Conservation (phyloP, 179 eudicot species). For the Silene vulgaris region DNA sequence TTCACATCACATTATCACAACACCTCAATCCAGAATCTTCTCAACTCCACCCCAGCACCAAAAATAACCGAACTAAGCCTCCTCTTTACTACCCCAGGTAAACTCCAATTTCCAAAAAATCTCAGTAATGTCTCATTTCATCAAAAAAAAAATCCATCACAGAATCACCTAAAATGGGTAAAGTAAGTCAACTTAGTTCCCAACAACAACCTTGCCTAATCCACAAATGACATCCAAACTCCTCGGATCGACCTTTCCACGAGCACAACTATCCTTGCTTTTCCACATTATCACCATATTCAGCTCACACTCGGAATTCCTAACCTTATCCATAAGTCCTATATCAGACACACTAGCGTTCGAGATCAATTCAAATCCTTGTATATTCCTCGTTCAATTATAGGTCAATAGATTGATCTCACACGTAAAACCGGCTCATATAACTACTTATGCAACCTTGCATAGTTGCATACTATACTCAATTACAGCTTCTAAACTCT, state of each 20-base stretch:
- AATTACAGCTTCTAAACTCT: neutral
- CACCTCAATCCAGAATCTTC: neutral
- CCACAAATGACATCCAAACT: neutral
- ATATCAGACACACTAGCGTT: too few relatives aligned
- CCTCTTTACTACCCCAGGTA: too few relatives aligned
- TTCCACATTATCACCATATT: neutral
- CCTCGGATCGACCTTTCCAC: slow-evolving; percentile 1
- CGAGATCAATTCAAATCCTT: too few relatives aligned
- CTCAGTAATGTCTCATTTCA: too few relatives aligned
- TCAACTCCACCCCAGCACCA: neutral
- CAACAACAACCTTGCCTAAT: too few relatives aligned
- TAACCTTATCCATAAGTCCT: neutral
- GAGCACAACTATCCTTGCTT: neutral
- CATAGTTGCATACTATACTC: neutral
- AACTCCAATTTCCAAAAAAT: too few relatives aligned
- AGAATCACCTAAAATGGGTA: too few relatives aligned
- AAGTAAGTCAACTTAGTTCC: too few relatives aligned
- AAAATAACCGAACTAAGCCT: neutral
- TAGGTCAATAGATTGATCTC: neutral
- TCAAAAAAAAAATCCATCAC: too few relatives aligned
- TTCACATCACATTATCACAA: neutral
- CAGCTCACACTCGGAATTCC: neutral
- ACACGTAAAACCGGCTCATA: neutral
- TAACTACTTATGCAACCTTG: neutral
- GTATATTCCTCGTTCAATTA: neutral